Evolutionary conservation across 768 basidiomycete genomes (phyloP), one percentile per base, ranked within the genome.

Genomic region (Lactarius quietus): DNA sequence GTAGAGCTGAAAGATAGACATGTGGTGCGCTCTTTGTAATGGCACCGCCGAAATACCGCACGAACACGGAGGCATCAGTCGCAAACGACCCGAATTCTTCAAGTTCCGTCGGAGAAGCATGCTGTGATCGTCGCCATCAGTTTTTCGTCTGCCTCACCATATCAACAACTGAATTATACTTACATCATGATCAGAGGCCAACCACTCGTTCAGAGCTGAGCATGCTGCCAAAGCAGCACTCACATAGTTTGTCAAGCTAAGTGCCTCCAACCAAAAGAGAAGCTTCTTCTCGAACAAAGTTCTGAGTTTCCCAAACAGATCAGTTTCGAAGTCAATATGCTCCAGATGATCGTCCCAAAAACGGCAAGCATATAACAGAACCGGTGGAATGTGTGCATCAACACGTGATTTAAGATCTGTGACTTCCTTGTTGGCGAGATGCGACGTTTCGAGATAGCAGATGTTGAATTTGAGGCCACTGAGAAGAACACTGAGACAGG

Each of bases 341-440:
- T 48, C 20, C 26, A 52, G n/a, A 17, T 61, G 59, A 10, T 51
- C 31, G 0, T 61, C 59, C 59, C 59, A 61, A 45, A 61, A 52
- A n/a, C 26, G 28, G 31, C 59, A 61, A 5, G 43, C 45, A n/a
- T 28, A 38, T 5, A 17, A 41, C 41, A 36, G 45, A 1, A 8
- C 14, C 17, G 15, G 35, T 33, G 35, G 5, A n/a, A 61, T 35
- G 31, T 26, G 14, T 23, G 33, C 7, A 29, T 48, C 28, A 20
- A 28, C 3, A 31, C 29, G 43, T 12, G 9, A 33, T 28, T n/a
- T 20, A 12, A 61, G 59, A 20, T 61, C 57, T 9, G n/a, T 2
- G 18, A 59, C 41, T 8, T 41, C 36, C 12, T 20, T 35, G 31
- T 61, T 61, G 31, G 33, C 39, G 14, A 26, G 26, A 33, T 33